Percentiles rank a stretch among this genome's conserved stretches.
phyloP scores from a whole-genome alignment of 164 flowering plant species.

The Warburgia ugandensis region DNA sequence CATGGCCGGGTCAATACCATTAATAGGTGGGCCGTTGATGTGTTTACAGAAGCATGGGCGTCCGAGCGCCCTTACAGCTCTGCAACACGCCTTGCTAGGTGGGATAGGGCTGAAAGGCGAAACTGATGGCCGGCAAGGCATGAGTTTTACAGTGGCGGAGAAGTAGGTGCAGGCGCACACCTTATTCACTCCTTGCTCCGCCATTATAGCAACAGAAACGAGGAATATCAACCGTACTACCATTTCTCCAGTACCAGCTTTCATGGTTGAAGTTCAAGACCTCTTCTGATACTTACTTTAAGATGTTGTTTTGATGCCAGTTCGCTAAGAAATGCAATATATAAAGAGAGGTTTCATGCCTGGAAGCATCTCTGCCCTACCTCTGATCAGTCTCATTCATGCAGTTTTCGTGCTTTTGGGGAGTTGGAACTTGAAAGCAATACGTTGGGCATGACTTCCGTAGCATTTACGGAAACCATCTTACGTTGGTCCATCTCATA shows the following conservation, averaged over 20 bases:
- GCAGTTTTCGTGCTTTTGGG: constrained; percentile 11
- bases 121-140: constrained; percentile 79
- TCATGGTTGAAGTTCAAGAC: background rate
- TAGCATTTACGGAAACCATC: no score
- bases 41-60: constrained; percentile 80
- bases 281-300: background rate
- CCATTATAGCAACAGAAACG: constrained; percentile 23
- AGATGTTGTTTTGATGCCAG: no score
- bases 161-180: constrained; percentile 65
- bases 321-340: no score
- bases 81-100: constrained; percentile 74
- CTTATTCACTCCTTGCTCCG: constrained; percentile 24
- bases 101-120: constrained; percentile 65
- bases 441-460: no score
- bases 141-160: constrained; percentile 63
- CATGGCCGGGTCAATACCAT: constrained; percentile 77
- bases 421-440: constrained; percentile 1
- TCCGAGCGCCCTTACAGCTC: constrained; percentile 52
- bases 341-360: constrained; percentile 3
- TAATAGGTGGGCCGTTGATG: constrained; percentile 74
- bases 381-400: constrained; percentile 11
- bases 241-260: background rate
- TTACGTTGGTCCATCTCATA: no score
- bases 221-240: constrained; percentile 7
- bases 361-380: constrained; percentile 23